These are phyloP conservation scores for Leucocoprinus leucothites DNA, from an alignment of 768 basidiomycete genomes.

Conservation along the genomic window DNA sequence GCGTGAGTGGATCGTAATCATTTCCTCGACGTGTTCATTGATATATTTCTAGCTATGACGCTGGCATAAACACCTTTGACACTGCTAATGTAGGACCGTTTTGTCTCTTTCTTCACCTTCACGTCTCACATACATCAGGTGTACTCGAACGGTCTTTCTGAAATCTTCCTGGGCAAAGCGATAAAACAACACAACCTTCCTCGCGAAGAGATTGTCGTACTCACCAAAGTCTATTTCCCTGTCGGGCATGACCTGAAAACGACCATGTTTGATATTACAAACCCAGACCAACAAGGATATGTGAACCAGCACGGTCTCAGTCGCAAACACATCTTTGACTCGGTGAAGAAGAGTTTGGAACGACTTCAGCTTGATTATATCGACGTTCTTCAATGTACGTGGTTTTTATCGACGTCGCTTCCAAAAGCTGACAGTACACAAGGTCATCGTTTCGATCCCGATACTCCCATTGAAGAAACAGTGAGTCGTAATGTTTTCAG, in stretches of 20 bases:
- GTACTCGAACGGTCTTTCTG: constrained; percentile 66
- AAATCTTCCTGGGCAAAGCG: constrained; percentile 66
- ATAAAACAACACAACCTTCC: constrained; percentile 65
- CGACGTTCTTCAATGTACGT: constrained; percentile 68
- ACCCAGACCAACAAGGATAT: constrained; percentile 40
- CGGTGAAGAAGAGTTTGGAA: constrained; percentile 57
- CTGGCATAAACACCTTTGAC: constrained; percentile 61
- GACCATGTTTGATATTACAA: not conserved
- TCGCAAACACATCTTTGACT: constrained; percentile 69
- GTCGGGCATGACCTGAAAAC: constrained; percentile 23
- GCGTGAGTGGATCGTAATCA: constrained; percentile 26
- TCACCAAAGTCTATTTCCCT: constrained; percentile 56
- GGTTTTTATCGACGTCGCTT: not conserved
- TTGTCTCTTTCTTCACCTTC: not conserved
- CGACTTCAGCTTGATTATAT: constrained; percentile 74
- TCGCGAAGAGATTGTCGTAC: constrained; percentile 74
- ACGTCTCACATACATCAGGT: constrained; percentile 29
- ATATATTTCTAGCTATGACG: constrained; percentile 42
- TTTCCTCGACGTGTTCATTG: not conserved
- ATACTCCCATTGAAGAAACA: constrained; percentile 61
- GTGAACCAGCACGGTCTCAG: constrained; percentile 50
- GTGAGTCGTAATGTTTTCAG: too few relatives aligned
- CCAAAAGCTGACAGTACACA: constrained; percentile 27
- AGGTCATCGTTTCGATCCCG: constrained; percentile 52
- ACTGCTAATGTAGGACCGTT: constrained; percentile 42